Evolutionary conservation across 768 basidiomycete genomes (phyloP), one percentile per base, ranked within the genome.

Genomic region (Podaxis rugospora): DNA sequence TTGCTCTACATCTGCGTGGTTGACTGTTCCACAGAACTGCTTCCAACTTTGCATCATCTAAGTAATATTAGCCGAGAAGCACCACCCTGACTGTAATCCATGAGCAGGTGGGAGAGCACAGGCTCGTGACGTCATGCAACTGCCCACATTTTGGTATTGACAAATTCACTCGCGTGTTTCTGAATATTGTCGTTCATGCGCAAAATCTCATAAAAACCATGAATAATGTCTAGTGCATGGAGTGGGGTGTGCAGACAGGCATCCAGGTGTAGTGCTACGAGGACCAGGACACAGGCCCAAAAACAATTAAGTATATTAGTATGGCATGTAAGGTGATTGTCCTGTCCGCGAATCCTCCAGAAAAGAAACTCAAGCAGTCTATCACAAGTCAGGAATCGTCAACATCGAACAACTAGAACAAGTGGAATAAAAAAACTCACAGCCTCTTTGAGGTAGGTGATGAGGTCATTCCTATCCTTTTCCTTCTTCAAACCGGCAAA

Each of bases 401-500:
- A 55, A 56, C 18, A 18, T 2, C 23, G 18, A 18, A 32, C 1
- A n/a, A n/a, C 2, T 14, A 14, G n/a, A n/a, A 10, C 2, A 35
- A 50, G 21, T 5, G 21, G 6, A 18, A 3, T 79, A n/a, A 14
- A n/a, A n/a, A 23, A 23, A 50, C 89, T 64, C 70, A 92, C 91
- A 58, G 83, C 70, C 55, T 87, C 83, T 81, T 91, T 91, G 68
- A 95, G 80, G 72, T 81, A 86, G 61, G 94, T 86, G 70, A 98
- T 83, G 69, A 98, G 87, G 78, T 98, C 95, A 72, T 87, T 91
- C 78, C 95, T 88, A 75, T 98, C 95, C 83, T 95, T 93, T 9
- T 93, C 93, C 86, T 98, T 98, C 89, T 98, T 98, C 73, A 98
- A 78, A 69, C 96, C 96, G 66, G 95, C 94, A 68, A 97, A 98